These are phyloP conservation scores for Cornus florida DNA, from an alignment of 148 eudicot species.

Conservation along the genomic window DNA sequence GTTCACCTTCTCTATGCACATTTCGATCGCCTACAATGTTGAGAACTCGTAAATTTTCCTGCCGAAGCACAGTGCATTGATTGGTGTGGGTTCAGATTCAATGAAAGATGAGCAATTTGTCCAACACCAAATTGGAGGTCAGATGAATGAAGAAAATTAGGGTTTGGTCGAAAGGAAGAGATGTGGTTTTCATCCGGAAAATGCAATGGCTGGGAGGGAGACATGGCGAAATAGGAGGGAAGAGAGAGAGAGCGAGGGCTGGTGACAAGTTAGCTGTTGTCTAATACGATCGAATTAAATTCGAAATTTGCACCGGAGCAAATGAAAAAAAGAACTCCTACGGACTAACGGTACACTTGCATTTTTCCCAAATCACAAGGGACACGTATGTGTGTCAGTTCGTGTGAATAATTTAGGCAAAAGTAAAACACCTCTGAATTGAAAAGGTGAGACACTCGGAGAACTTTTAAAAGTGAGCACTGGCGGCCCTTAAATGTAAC, in stretches of 20 bases:
- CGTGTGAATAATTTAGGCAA: too few species aligned
- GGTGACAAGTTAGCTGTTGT: background rate
- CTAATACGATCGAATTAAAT: background rate
- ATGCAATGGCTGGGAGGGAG: slow-evolving; percentile 43
- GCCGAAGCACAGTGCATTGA: background rate
- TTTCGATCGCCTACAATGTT: slow-evolving; percentile 11
- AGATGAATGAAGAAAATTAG: background rate
- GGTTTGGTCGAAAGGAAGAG: slow-evolving; percentile 4
- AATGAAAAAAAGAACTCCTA: background rate
- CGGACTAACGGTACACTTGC: background rate
- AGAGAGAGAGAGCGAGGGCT: slow-evolving; percentile 20
- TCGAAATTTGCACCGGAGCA: background rate
- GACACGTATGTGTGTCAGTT: too few species aligned
- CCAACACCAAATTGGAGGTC: background rate
- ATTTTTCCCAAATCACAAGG: too few species aligned
- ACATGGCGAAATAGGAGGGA: slow-evolving; percentile 18
- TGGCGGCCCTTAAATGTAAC: too few species aligned
- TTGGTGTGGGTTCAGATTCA: background rate
- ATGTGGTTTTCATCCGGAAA: slow-evolving; percentile 9
- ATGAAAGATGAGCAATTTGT: background rate
- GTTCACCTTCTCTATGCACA: slow-evolving; percentile 10
- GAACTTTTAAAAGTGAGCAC: too few species aligned
- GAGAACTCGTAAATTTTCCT: background rate
- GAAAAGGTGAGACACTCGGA: background rate
- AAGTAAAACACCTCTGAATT: too few species aligned